Percentiles rank a stretch among this genome's conserved stretches.
These are phyloP conservation scores for Carex kokanica DNA, from an alignment of 176 grass and related monocot genomes.

Conservation along the genomic window DNA sequence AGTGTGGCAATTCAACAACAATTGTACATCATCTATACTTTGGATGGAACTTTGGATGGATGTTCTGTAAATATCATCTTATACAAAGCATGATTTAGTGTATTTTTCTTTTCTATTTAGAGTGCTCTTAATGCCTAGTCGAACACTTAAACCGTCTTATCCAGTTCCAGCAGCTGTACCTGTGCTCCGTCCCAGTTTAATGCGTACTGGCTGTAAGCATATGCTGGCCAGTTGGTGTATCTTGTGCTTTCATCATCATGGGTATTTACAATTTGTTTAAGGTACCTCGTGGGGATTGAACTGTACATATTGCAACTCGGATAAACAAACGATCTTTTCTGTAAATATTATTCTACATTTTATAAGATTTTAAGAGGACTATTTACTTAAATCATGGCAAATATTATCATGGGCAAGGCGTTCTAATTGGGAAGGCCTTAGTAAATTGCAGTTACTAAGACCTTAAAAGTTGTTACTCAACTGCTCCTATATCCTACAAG, in stretches of 20 bases:
- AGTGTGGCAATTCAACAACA: slow-evolving; percentile 14
- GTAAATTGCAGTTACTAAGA: not conserved
- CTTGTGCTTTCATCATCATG: not conserved
- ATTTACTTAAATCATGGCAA: not conserved
- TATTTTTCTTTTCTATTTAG: not conserved
- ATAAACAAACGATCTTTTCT: slow-evolving; percentile 2
- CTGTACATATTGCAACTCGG: slow-evolving; percentile 16
- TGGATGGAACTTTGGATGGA: slow-evolving; percentile 17
- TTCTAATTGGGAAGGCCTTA: not conserved
- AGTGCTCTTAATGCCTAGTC: not conserved
- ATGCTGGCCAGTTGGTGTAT: not conserved
- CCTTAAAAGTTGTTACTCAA: not conserved
- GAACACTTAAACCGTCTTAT: not conserved
- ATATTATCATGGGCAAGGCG: not conserved
- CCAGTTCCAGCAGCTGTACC: not conserved
- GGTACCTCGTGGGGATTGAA: not conserved
- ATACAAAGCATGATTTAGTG: slow-evolving; percentile 17
- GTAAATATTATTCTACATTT: slow-evolving; percentile 5
- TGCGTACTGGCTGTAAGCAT: slow-evolving; percentile 1
- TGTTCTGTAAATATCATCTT: slow-evolving; percentile 17
- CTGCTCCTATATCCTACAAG: not conserved
- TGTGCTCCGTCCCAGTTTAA: not conserved
- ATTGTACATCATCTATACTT: slow-evolving; percentile 2
- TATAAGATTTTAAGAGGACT: not conserved
- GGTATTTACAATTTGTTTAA: slow-evolving; percentile 9